Conservation (phyloP, 164 flowering plant species). For the Chimonanthus salicifolius region DNA sequence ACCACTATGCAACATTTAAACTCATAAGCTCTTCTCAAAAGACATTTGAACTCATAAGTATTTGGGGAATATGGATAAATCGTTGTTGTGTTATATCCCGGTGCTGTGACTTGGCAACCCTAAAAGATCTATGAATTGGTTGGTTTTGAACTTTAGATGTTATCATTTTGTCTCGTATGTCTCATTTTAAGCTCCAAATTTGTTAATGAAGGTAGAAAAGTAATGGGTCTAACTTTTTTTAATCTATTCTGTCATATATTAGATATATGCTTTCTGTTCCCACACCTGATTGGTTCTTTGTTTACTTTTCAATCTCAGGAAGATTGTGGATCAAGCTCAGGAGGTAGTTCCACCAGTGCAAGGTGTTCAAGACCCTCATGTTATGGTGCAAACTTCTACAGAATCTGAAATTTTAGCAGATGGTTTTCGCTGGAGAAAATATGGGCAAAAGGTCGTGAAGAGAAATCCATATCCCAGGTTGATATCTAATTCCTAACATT, state of each 20-base stretch:
- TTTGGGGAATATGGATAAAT: too few species aligned
- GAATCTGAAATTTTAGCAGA: conserved; percentile 64
- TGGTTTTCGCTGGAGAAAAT: conserved; percentile 97
- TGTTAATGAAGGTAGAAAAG: background rate
- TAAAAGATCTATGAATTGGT: too few species aligned
- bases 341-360: conserved; percentile 35
- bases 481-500: conserved; percentile 4
- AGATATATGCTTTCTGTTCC: background rate
- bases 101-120: too few species aligned
- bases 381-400: conserved; percentile 38
- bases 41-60: too few species aligned
- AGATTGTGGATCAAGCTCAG: conserved; percentile 30
- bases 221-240: background rate
- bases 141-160: background rate
- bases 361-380: conserved; percentile 36
- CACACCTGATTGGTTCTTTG: background rate
- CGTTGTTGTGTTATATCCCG: too few species aligned
- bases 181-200: background rate
- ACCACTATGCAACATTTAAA: too few species aligned
- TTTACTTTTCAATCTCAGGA: conserved; percentile 35
- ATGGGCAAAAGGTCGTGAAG: conserved; percentile 95
- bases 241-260: background rate
- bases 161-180: background rate
- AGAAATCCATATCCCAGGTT: conserved; percentile 96
- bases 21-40: too few species aligned